These are phyloP conservation scores for Escovopsis weberi DNA, from an alignment of 2,329 filamentous ascomycete genomes.

Conservation along the genomic window DNA sequence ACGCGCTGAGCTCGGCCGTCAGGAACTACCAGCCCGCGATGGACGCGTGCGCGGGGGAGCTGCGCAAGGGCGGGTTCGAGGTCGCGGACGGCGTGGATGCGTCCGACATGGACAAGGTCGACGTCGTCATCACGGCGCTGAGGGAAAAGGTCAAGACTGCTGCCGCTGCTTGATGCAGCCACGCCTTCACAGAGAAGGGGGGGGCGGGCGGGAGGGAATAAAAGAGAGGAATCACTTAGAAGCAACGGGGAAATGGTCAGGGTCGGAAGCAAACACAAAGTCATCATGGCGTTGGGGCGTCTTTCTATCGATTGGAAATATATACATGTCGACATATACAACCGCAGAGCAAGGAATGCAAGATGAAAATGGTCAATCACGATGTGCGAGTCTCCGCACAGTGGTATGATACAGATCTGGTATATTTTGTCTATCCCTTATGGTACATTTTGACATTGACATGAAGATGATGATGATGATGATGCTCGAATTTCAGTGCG, in stretches of 20 bases:
- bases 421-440: constrained; percentile 19
- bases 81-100: constrained; percentile 55
- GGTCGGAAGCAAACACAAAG: too few relatives aligned
- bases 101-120: constrained; percentile 73
- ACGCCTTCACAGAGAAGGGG: too few relatives aligned
- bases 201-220: too few relatives aligned
- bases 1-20: constrained; percentile 71
- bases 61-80: constrained; percentile 42
- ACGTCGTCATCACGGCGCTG: constrained; percentile 56
- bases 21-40: constrained; percentile 83
- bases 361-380: neutral
- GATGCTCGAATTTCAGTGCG: constrained; percentile 22
- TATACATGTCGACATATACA: constrained; percentile 3
- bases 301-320: neutral
- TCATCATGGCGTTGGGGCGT: constrained; percentile 24
- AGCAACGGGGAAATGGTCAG: too few relatives aligned
- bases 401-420: constrained; percentile 23
- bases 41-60: constrained; percentile 49
- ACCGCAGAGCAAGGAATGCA: neutral
- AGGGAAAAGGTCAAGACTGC: constrained; percentile 38
- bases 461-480: too few relatives aligned
- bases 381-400: too few relatives aligned
- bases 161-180: too few relatives aligned
- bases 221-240: too few relatives aligned
- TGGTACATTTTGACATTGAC: too few relatives aligned